Percentiles rank a stretch among this genome's conserved stretches.
These are phyloP conservation scores for Agrocybe praecox DNA, from an alignment of 768 basidiomycete species.

Conservation along the genomic window DNA sequence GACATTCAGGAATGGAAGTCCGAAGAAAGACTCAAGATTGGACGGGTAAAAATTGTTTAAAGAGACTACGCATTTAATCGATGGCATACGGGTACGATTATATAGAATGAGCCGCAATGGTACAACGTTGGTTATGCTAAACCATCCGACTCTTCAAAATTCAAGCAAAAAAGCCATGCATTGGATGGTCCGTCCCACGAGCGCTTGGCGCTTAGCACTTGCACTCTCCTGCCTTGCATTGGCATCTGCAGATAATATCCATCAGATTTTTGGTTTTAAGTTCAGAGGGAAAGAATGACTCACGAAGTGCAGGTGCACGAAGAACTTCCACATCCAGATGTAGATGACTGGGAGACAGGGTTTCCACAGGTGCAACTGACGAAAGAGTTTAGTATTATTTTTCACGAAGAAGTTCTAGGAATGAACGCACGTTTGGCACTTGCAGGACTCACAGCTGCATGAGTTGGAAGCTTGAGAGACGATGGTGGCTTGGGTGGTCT, in stretches of 20 bases:
- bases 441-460: constrained; percentile 11
- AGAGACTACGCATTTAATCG: too few species aligned
- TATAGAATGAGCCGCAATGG: too few species aligned
- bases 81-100: too few species aligned
- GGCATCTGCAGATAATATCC: constrained; percentile 4
- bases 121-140: too few species aligned
- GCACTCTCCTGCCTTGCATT: constrained; percentile 15
- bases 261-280: not conserved
- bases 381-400: not conserved
- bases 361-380: constrained; percentile 9
- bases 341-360: constrained; percentile 12
- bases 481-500: constrained; percentile 4
- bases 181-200: too few species aligned
- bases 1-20: too few species aligned
- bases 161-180: too few species aligned
- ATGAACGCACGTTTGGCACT: constrained; percentile 9
- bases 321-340: constrained; percentile 8
- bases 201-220: constrained; percentile 10
- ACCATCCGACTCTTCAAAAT: too few species aligned
- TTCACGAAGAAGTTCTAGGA: not conserved
- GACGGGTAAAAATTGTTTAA: too few species aligned
- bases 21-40: too few species aligned
- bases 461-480: constrained; percentile 5
- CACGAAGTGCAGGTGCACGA: constrained; percentile 14
- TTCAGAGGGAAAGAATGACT: not conserved